Evolutionary conservation across 2,329 filamentous ascomycete genomes (phyloP), one percentile per base, ranked within the genome.

Genomic region (Metarhizium guizhouense): DNA sequence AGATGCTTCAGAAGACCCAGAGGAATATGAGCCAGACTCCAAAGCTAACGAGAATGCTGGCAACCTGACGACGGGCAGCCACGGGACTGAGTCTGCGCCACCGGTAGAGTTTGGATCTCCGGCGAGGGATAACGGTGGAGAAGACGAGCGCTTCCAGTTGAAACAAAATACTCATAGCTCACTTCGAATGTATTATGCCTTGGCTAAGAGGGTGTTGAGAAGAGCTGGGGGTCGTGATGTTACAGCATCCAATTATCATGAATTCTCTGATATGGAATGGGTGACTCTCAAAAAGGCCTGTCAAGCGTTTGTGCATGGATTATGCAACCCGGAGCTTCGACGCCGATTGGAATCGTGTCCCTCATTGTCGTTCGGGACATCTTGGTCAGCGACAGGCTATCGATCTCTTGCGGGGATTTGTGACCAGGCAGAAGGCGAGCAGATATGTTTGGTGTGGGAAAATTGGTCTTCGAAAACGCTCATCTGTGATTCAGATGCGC

Each of bases 361-460:
- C n/a, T 82, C 81, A 2, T 71, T 84, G 6, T 64, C 68, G 6
- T 72, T 73, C 34, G 65, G 64, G 14, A 58, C 65, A 8, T 52
- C 58, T 1, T 54, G 64, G 0, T 62, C 65, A 2, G 53, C 59
- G 2, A 60, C 67, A 6, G 67, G 66, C 52, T 67, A 71, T 56
- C 76, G 79, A 43, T 80, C 81, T 3, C 73, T 86, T 1, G 67
- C 72, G n/a, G 79, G 80, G 0, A 73, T 82, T 2, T 76, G 72
- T 57, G 75, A 70, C 14, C 79, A 84, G 59, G 67, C 76, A 2
- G 82, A 86, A 61, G 82, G 82, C 7, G 82, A 85, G 62, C 69
- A 70, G 20, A 64, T 83, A 25, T 69, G 78, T 1, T 72, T 78
- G 63, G 62, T 71, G 3, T 70, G 65, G 69, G 61, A 67, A 40